phyloP scores from a whole-genome alignment of 202 grass and related monocot genomes.

The Schoenoplectus tabernaemontani region DNA sequence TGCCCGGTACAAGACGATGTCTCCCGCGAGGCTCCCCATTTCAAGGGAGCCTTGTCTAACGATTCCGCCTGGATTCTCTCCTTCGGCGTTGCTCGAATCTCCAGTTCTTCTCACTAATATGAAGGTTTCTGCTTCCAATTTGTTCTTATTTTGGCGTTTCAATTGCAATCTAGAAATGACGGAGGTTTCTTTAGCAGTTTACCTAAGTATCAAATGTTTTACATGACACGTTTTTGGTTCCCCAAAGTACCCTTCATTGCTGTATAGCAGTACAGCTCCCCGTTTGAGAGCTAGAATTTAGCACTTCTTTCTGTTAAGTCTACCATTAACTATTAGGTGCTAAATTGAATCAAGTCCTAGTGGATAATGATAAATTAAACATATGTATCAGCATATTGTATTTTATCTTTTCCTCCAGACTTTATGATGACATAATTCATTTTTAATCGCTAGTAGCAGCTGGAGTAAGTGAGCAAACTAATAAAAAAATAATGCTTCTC shows the following conservation, averaged over 20 bases:
- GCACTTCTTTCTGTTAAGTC: not conserved
- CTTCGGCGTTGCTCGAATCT: slow-evolving; percentile 75
- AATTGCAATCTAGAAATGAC: not conserved
- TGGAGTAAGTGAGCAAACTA: not conserved
- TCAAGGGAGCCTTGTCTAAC: slow-evolving; percentile 72
- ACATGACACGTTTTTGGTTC: not conserved
- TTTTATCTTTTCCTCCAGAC: not conserved
- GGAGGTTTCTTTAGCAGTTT: not conserved
- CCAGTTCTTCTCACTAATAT: slow-evolving; percentile 84
- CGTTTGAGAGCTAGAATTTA: not conserved
- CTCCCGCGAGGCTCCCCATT: slow-evolving; percentile 82
- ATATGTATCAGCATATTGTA: not conserved
- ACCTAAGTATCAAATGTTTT: not conserved
- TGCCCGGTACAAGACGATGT: slow-evolving; percentile 93
- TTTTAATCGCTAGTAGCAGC: not conserved
- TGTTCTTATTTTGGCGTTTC: not conserved
- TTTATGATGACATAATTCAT: not conserved
- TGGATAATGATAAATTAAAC: not conserved
- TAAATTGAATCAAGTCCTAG: not conserved
- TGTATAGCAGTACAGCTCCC: not conserved
- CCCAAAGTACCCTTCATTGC: not conserved
- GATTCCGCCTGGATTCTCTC: slow-evolving; percentile 82
- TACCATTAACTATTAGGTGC: not conserved
- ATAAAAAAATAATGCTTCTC: not conserved
- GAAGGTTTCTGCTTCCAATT: slow-evolving; percentile 41